phyloP scores from a whole-genome alignment of 2,329 filamentous ascomycete species.

The Trichoderma sp. region DNA sequence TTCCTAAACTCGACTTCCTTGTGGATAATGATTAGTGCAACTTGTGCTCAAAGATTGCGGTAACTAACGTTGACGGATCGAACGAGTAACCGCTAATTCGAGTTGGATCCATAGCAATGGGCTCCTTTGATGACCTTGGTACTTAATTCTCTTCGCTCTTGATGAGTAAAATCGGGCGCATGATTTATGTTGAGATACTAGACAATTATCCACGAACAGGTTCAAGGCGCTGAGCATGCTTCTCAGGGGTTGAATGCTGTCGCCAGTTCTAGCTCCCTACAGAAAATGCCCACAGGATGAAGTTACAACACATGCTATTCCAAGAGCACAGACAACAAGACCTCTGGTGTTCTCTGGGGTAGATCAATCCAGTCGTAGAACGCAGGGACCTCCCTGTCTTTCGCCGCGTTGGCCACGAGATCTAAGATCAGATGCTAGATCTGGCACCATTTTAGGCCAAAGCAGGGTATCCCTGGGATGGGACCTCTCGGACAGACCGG shows the following conservation, averaged over 20 bases:
- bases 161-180: neutral
- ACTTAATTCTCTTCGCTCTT: neutral
- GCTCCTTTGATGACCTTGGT: neutral
- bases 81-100: neutral
- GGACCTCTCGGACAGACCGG: constrained; percentile 7
- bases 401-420: neutral
- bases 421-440: constrained; percentile 18
- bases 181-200: neutral
- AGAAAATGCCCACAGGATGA: neutral
- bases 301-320: neutral
- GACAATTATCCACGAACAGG: fast-evolving
- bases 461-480: constrained; percentile 5
- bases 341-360: neutral
- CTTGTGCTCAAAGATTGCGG: neutral
- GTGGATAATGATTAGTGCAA: neutral
- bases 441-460: constrained; percentile 1
- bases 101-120: neutral
- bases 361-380: neutral
- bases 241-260: neutral
- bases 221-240: neutral
- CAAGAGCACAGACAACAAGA: neutral
- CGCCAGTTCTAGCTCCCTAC: neutral
- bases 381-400: neutral
- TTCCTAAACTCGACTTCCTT: neutral
- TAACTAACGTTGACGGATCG: neutral